Percentiles rank a stretch among this genome's conserved stretches.
phyloP scores from a whole-genome alignment of 2,329 filamentous ascomycete species.

The Venturia asperata region DNA sequence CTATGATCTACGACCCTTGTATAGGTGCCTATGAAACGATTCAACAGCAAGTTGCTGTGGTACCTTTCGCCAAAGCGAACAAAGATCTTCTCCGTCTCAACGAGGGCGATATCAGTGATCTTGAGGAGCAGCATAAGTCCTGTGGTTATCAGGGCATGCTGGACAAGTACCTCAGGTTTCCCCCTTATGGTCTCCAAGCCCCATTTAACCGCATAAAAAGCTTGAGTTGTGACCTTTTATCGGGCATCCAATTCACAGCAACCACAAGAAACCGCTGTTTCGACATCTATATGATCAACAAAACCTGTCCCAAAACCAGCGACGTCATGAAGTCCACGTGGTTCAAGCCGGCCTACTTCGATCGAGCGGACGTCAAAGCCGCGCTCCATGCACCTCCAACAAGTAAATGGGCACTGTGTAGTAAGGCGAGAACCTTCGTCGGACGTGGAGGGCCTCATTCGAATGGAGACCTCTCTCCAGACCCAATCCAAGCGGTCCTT shows the following conservation, averaged over 20 bases:
- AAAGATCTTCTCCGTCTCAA: slow-evolving; percentile 41
- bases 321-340: slow-evolving; percentile 48
- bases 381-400: slow-evolving; percentile 23
- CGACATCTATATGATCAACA: slow-evolving; percentile 23
- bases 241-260: slow-evolving; percentile 45
- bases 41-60: slow-evolving; percentile 29
- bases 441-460: slow-evolving; percentile 20
- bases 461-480: slow-evolving; percentile 22
- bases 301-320: slow-evolving; percentile 21
- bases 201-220: not conserved
- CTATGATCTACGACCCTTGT: slow-evolving; percentile 21
- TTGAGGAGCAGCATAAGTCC: slow-evolving; percentile 35
- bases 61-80: slow-evolving; percentile 38
- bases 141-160: slow-evolving; percentile 40
- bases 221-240: slow-evolving; percentile 19
- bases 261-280: slow-evolving; percentile 19
- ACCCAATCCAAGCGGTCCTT: slow-evolving; percentile 23
- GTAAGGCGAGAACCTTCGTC: slow-evolving; percentile 18
- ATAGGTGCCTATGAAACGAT: slow-evolving; percentile 20
- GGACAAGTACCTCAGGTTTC: slow-evolving; percentile 19
- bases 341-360: slow-evolving; percentile 49
- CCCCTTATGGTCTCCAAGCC: slow-evolving; percentile 19
- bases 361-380: slow-evolving; percentile 23
- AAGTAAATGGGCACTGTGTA: slow-evolving; percentile 22
- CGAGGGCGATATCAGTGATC: slow-evolving; percentile 33